Conservation (phyloP, 306 rosid genomes). For the Vicia faba region DNA sequence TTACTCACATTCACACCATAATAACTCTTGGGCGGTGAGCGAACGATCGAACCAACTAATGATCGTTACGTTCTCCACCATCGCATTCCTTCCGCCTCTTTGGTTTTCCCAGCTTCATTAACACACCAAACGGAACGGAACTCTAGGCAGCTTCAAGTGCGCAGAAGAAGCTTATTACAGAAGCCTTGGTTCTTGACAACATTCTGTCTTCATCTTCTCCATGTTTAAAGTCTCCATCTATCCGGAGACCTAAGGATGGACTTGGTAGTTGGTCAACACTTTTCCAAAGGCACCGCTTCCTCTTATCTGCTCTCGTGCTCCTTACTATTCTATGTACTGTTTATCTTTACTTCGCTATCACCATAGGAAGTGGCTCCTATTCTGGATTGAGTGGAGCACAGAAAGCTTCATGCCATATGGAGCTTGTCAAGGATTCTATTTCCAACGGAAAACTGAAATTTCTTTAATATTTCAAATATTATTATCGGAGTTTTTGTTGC, state of each 20-base stretch:
- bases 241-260: constrained; percentile 70
- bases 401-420: constrained; percentile 68
- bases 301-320: constrained; percentile 67
- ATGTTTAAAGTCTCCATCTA: constrained; percentile 60
- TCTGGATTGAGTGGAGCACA: constrained; percentile 64
- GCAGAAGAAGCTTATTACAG: constrained; percentile 43
- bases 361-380: constrained; percentile 61
- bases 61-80: neutral
- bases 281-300: constrained; percentile 78
- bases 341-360: constrained; percentile 88
- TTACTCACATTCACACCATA: neutral
- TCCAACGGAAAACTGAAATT: constrained; percentile 78
- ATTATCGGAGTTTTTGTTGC: constrained; percentile 18
- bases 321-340: constrained; percentile 72
- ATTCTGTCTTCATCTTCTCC: constrained; percentile 81
- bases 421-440: constrained; percentile 62
- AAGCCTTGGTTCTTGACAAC: constrained; percentile 76
- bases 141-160: constrained; percentile 45
- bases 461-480: constrained; percentile 48
- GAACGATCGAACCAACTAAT: neutral
- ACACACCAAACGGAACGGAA: neutral
- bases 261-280: constrained; percentile 80
- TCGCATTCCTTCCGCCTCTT: neutral
- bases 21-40: neutral
- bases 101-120: neutral